Evolutionary conservation across 179 eudicot genomes (phyloP).

Genomic region (Drosera spatulata): DNA sequence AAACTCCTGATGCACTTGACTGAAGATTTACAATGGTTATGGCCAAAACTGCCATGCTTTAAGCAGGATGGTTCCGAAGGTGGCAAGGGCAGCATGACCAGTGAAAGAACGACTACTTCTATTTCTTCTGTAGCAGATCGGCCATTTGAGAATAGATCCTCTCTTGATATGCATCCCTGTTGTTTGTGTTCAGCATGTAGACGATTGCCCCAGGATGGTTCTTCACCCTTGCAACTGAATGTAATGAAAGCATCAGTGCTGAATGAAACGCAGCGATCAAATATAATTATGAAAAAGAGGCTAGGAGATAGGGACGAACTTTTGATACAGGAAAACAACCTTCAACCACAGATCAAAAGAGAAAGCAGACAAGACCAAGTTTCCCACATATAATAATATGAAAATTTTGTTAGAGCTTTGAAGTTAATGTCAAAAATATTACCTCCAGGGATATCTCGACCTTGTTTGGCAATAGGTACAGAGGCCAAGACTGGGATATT

Average conservation of each 20-base stretch:
- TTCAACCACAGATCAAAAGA: not conserved
- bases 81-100: too few species aligned
- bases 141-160: slow-evolving; percentile 38
- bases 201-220: slow-evolving; percentile 71
- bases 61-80: too few species aligned
- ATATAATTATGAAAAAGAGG: not conserved
- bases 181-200: slow-evolving; percentile 40
- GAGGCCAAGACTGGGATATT: slow-evolving; percentile 75
- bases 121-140: slow-evolving; percentile 16
- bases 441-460: slow-evolving; percentile 95
- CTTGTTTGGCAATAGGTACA: slow-evolving; percentile 58
- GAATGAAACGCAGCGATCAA: not conserved
- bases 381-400: not conserved
- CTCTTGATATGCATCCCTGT: slow-evolving; percentile 57
- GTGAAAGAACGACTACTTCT: too few species aligned
- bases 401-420: not conserved
- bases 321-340: not conserved
- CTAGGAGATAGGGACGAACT: not conserved
- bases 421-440: not conserved
- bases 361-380: not conserved
- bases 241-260: not conserved
- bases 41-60: too few species aligned
- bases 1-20: too few species aligned
- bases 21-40: too few species aligned
- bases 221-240: slow-evolving; percentile 78